Base-by-base conservation (phyloP, 768 basidiomycete species). In the Suillus weaverae region DNA sequence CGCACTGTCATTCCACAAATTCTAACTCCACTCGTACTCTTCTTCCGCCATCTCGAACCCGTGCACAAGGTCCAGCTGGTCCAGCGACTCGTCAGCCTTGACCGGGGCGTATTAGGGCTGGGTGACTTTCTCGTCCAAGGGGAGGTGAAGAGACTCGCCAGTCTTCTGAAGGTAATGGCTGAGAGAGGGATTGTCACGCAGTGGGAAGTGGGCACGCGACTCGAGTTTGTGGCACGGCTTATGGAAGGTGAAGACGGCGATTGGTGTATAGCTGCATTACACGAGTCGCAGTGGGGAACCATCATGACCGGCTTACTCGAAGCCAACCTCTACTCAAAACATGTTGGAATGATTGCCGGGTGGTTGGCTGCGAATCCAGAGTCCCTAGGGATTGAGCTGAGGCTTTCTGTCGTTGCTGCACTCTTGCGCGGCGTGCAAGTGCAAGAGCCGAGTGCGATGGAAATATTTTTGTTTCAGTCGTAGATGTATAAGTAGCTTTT, bases 51-150 rank as follows among this genome's bases (percentile, higher is more conserved):
- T 5, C 77, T 92, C 38, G 85, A 89, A 62, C 79, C 84, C 3
- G 84, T 86, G 62, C 84, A 78, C 50, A 86, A 83, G 71, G 76
- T 81, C 3, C 79, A 81, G 44, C 72, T 92, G 32, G 71, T 92
- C 33, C 76, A 81, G 55, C 81, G 86, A 6, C 79, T 93, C 3
- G 78, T 84, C 26, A 77, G 73, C 20, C 73, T 92, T 16, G 92
- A 94, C 67, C 73, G 79, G 6, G 86, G 85, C 2, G 73, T 80
- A 13, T 41, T 38, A 4, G 62, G 32, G 18, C 39, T 64, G 16
- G 63, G 63, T 2, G 89, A 89, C 65, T 91, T 88, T 87, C 72
- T 91, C 44, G 69, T 91, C 14, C 69, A 78, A n/a, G 83, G 87
- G 68, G 87, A 89, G 64, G 68, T 89, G 65, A 84, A 83, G 71